These are phyloP conservation scores for Aspergillus pseudonomiae DNA, from an alignment of 2,329 filamentous ascomycete species.

Conservation along the genomic window DNA sequence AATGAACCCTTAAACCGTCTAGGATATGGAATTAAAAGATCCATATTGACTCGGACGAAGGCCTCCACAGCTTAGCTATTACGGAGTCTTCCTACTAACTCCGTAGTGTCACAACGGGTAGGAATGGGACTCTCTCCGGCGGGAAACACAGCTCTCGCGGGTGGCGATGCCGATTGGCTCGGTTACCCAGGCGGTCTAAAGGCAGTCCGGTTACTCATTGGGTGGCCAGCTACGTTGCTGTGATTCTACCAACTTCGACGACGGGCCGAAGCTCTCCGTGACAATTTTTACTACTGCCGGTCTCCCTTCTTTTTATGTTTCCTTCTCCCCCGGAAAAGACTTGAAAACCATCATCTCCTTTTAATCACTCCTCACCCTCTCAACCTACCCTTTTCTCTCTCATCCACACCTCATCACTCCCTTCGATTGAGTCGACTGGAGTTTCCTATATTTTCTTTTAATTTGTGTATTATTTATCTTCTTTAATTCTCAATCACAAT, in stretches of 20 bases:
- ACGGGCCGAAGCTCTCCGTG: constrained; percentile 39
- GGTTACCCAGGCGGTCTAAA: constrained; percentile 22
- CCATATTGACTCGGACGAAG: neutral
- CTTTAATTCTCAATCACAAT: constrained; percentile 55
- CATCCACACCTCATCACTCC: constrained; percentile 11
- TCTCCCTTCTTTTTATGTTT: constrained; percentile 34
- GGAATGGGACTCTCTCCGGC: neutral
- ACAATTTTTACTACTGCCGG: constrained; percentile 35
- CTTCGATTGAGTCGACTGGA: constrained; percentile 40
- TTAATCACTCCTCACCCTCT: constrained; percentile 24
- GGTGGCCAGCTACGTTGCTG: constrained; percentile 17
- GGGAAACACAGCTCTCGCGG: neutral
- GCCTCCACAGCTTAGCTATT: neutral
- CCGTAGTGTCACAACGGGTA: neutral
- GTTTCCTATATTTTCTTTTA: constrained; percentile 31
- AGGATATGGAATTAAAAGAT: neutral
- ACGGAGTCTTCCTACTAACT: constrained; percentile 5
- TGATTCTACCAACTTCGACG: constrained; percentile 43
- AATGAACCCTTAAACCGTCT: neutral
- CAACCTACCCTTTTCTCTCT: constrained; percentile 23
- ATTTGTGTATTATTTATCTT: constrained; percentile 40
- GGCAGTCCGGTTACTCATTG: constrained; percentile 22
- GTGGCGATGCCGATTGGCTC: constrained; percentile 13
- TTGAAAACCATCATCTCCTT: constrained; percentile 27
- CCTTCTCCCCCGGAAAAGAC: constrained; percentile 22